Evolutionary conservation across 2,329 filamentous ascomycete genomes (phyloP).

Genomic region (Hypoxylon rubiginosum): DNA sequence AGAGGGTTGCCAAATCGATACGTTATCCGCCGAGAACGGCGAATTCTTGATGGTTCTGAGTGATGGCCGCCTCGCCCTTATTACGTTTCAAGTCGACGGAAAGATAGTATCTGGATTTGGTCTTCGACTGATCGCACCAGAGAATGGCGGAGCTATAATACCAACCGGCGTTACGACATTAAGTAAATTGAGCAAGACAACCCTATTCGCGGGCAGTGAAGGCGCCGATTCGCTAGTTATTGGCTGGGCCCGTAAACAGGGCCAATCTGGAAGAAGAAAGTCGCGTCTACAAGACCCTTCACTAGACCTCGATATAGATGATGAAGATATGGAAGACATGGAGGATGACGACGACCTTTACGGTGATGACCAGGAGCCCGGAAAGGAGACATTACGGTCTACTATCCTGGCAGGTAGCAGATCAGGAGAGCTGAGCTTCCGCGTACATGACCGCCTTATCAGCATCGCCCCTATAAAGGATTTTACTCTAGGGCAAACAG

Average conservation of each 20-base stretch:
- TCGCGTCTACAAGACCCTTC: conserved; percentile 69
- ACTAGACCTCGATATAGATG: conserved; percentile 64
- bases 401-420: conserved; percentile 60
- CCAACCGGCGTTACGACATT: conserved; percentile 76
- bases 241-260: conserved; percentile 79
- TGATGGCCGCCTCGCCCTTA: conserved; percentile 78
- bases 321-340: conserved; percentile 67
- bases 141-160: conserved; percentile 74
- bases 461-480: conserved; percentile 86
- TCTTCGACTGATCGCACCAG: conserved; percentile 73
- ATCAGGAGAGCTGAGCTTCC: conserved; percentile 77
- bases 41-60: conserved; percentile 87
- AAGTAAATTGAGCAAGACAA: conserved; percentile 74
- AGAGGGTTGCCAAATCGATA: conserved; percentile 83
- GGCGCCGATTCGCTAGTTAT: conserved; percentile 84
- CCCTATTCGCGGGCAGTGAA: conserved; percentile 88
- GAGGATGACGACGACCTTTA: conserved; percentile 76
- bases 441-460: conserved; percentile 80
- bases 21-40: conserved; percentile 80
- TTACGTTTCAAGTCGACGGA: conserved; percentile 90
- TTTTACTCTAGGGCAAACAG: conserved; percentile 75
- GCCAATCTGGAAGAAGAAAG: conserved; percentile 72
- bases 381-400: conserved; percentile 53
- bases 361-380: conserved; percentile 65
- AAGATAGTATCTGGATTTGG: conserved; percentile 89